Base-by-base conservation (phyloP, 139 green algal species). In the Chlamydomonas sphaeroides region DNA sequence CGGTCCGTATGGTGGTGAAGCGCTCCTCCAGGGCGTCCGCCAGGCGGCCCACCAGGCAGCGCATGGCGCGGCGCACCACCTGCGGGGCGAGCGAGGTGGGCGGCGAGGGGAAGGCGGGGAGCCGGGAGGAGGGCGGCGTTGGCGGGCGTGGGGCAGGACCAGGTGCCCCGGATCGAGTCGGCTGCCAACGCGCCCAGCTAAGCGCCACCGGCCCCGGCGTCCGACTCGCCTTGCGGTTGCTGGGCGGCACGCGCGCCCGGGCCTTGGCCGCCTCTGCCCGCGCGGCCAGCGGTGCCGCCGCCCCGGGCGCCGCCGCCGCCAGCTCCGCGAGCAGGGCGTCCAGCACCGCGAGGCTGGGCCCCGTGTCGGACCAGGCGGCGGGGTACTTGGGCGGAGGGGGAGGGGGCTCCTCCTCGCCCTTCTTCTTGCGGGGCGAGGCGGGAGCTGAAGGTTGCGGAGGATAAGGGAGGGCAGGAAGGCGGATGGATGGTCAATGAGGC, bases 371-470 rank as follows among this genome's bases (percentile, higher is more conserved):
- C 77, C 77, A 84, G 35, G 38, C 3, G 26, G 36, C 32, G 1
- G 77, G 77, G 51, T 84, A 75, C 65, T 84, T 84, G 33, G 77
- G 77, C 33, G 62, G 65, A 8, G 77, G 45, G 30, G 76, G 77
- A 0, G 76, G 76, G 2, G 76, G 32, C 61, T 78, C 77, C 42
- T 72, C 62, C 15, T 25, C 77, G 25, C 5, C 35, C 65, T 84
- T 84, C 49, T 84, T 84, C 33, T 65, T 45, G 53, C 21, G 53
- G 53, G 53, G 53, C 11, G 53, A 30, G 17, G 20, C 20, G 53
- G 53, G 21, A 30, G 53, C 53, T 28, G 21, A 8, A 30, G 53
- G 30, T n/a, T n/a, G n/a, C n/a, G n/a, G n/a, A n/a, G n/a, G n/a
- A n/a, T n/a, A n/a, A n/a, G n/a, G n/a, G n/a, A n/a, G n/a, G n/a